These are phyloP conservation scores for Corylus heterophylla DNA, from an alignment of 306 rosid genomes.

Conservation along the genomic window DNA sequence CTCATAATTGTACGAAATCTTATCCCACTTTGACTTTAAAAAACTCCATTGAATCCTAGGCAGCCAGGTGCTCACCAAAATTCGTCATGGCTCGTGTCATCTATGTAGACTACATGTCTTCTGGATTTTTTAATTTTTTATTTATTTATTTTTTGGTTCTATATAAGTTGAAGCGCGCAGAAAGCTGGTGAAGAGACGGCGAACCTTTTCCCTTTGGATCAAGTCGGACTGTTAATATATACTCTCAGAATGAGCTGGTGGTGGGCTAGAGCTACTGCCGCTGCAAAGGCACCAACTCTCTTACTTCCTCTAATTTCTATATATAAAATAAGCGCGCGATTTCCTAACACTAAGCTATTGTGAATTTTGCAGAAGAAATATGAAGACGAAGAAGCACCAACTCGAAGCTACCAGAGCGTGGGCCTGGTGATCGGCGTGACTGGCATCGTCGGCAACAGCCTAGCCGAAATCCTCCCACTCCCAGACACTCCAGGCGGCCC, in stretches of 20 bases:
- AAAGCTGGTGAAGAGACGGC: too few species aligned
- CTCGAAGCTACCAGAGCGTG: slow-evolving; percentile 46
- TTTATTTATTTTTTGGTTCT: too few species aligned
- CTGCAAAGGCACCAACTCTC: slow-evolving; percentile 34
- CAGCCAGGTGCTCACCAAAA: too few species aligned
- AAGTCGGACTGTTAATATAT: too few species aligned
- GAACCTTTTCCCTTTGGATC: too few species aligned
- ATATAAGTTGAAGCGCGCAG: too few species aligned
- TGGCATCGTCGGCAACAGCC: slow-evolving; percentile 72
- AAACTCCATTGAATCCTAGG: too few species aligned
- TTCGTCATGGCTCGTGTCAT: not conserved
- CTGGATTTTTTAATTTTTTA: too few species aligned
- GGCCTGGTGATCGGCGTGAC: slow-evolving; percentile 63
- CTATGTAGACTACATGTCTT: too few species aligned
- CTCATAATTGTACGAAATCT: too few species aligned
- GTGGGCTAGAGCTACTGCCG: slow-evolving; percentile 59
- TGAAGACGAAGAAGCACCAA: slow-evolving; percentile 44
- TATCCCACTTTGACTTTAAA: too few species aligned
- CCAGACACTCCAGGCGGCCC: slow-evolving; percentile 76
- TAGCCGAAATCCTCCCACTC: slow-evolving; percentile 76
- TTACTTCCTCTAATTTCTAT: too few species aligned
- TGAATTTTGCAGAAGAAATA: slow-evolving; percentile 37
- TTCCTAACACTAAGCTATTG: not conserved
- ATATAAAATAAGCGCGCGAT: not conserved
- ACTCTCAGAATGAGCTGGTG: slow-evolving; percentile 46